Percentiles rank a stretch among this genome's conserved stretches.
Conservation (phyloP, 495 filamentous ascomycete genomes). For the Hapsidospora chrysogenum region DNA sequence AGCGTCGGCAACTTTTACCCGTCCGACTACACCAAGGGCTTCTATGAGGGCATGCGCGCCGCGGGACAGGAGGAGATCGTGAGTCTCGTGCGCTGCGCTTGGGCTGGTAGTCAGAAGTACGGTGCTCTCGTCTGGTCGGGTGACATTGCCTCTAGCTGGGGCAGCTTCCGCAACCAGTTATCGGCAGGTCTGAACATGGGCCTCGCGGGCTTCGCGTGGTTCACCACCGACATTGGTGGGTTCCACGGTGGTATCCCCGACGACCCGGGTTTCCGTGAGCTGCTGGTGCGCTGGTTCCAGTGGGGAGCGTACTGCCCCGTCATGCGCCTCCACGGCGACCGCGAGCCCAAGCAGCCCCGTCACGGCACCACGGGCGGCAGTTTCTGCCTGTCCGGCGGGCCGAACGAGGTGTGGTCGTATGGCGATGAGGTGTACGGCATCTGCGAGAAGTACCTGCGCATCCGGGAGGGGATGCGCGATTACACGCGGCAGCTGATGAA, state of each 20-base stretch:
- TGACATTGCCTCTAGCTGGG: conserved; percentile 40
- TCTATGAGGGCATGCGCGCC: conserved; percentile 36
- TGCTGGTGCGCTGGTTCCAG: conserved; percentile 45
- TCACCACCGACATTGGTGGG: conserved; percentile 44
- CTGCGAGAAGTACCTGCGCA: conserved; percentile 34
- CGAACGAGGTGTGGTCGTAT: conserved; percentile 45
- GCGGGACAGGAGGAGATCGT: conserved; percentile 22
- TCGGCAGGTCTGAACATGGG: conserved; percentile 42
- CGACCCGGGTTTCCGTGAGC: conserved; percentile 34
- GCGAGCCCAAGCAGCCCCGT: conserved; percentile 30
- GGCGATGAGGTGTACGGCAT: conserved; percentile 37
- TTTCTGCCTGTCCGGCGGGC: conserved; percentile 19
- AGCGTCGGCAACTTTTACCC: conserved; percentile 40
- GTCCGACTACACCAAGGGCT: conserved; percentile 32
- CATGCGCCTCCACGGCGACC: conserved; percentile 41
- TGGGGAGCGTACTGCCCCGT: conserved; percentile 44
- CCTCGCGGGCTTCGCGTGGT: conserved; percentile 39
- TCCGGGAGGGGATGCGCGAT: conserved; percentile 33
- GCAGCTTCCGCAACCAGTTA: conserved; percentile 35
- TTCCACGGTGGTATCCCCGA: conserved; percentile 39
- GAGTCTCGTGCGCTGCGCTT: conserved; percentile 40
- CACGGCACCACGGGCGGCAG: conserved; percentile 17
- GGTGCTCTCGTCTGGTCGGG: conserved; percentile 44
- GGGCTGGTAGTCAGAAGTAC: conserved; percentile 42
- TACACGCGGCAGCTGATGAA: conserved; percentile 35